Evolutionary conservation across 2,329 filamentous ascomycete genomes (phyloP).

Genomic region (Endoconidiophora polonica): DNA sequence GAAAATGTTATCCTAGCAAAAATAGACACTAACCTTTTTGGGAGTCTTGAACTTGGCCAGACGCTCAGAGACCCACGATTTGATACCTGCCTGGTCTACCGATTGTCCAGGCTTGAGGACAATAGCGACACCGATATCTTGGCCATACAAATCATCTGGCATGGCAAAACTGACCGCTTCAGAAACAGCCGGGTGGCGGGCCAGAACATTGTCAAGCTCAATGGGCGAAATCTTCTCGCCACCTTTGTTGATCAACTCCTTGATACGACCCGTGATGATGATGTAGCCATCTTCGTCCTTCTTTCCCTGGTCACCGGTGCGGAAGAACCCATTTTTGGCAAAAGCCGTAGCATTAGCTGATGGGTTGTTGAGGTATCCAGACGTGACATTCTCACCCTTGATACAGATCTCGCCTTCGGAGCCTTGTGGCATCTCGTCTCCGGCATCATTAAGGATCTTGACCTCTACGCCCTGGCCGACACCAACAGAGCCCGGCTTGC

Average conservation of each 20-base stretch:
- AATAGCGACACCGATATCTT: conserved; percentile 63
- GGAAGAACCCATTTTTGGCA: conserved; percentile 63
- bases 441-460: conserved; percentile 55
- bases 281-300: conserved; percentile 67
- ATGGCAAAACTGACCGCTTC: conserved; percentile 77
- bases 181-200: conserved; percentile 52
- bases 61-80: conserved; percentile 49
- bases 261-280: conserved; percentile 78
- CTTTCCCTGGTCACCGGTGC: conserved; percentile 75
- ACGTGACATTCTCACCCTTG: conserved; percentile 65
- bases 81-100: conserved; percentile 43
- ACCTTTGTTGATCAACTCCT: conserved; percentile 82
- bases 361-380: conserved; percentile 71
- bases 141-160: conserved; percentile 66
- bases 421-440: conserved; percentile 51
- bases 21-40: conserved; percentile 43
- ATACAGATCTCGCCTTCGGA: conserved; percentile 71
- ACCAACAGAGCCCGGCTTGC: conserved; percentile 69
- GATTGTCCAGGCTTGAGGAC: conserved; percentile 51
- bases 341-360: conserved; percentile 60
- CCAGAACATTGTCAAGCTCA: conserved; percentile 68
- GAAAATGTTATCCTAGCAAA: not conserved
- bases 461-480: conserved; percentile 71
- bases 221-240: conserved; percentile 84
- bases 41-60: conserved; percentile 75